Base-by-base conservation (phyloP, 164 flowering plant genomes). In the Vitis cinerea region DNA sequence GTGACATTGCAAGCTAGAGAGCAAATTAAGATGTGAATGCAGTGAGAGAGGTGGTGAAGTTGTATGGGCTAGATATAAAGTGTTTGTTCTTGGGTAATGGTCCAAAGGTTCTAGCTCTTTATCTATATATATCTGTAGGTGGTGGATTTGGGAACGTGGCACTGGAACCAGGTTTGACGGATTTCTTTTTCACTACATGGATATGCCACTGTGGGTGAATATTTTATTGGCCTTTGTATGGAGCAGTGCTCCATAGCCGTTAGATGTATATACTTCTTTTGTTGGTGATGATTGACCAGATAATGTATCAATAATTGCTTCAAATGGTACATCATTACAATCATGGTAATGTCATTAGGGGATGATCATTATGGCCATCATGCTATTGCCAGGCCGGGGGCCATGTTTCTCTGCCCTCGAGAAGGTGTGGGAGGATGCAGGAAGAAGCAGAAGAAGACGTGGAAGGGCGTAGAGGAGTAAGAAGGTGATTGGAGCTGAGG, bases 291-390 rank as follows among this genome's bases (percentile, higher is more conserved):
- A 13, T 10, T 12, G n/a, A 14, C 15, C 27, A 2, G 59, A 63
- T 49, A n/a, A 37, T 63, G 64, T 51, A 14, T 49, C 69, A 65
- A 72, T 72, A 57, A 72, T 72, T 71, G 73, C 55, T 17, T 71
- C 63, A 13, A 10, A 53, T 13, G 56, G n/a, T 53, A 53, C 56
- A 14, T 53, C n/a, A n/a, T 15, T 13, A 14, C n/a, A 13, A 53
- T 53, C 14, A 53, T 53, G 56, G 56, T 6, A 15, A 14, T 53
- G 56, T 53, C 56, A 53, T 53, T n/a, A 53, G 16, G n/a, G 6
- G 56, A 53, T 53, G 14, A 53, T 50, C 11, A 10, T 50, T 23
- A 23, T 23, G 27, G 27, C 27, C 27, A 1, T 23, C 27, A 23
- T 23, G 27, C 27, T 23, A 23, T 23, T 23, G 1, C 27, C 27